phyloP scores from a whole-genome alignment of 768 basidiomycete species.

The Coprinopsis marcescibilis region DNA sequence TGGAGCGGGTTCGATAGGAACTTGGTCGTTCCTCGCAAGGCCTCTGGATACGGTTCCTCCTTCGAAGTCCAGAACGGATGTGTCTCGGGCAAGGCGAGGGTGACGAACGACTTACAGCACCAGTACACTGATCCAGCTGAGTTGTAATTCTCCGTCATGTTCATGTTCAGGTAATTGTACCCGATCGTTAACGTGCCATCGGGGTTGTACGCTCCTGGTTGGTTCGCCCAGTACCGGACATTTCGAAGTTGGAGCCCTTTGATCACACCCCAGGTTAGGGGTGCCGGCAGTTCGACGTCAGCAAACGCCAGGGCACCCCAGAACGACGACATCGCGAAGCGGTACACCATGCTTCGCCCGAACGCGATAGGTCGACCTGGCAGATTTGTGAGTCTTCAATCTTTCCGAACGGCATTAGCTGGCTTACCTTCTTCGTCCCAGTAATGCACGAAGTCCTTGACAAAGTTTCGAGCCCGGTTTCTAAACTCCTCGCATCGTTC shows the following conservation, averaged over 20 bases:
- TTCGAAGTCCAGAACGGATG: constrained; percentile 69
- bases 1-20: constrained; percentile 59
- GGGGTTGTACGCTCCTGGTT: constrained; percentile 52
- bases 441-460: constrained; percentile 67
- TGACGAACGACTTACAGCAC: constrained; percentile 74
- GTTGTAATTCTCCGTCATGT: constrained; percentile 78
- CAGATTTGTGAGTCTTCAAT: no score
- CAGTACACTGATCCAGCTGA: constrained; percentile 75
- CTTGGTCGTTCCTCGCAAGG: constrained; percentile 41
- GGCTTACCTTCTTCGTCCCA: constrained; percentile 63
- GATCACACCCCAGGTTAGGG: constrained; percentile 68
- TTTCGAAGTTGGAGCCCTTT: constrained; percentile 72
- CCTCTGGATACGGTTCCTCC: constrained; percentile 60
- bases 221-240: constrained; percentile 64
- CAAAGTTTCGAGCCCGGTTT: constrained; percentile 56
- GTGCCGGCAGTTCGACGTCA: constrained; percentile 60
- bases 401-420: no score
- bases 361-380: constrained; percentile 70
- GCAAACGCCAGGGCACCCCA: constrained; percentile 74
- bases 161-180: constrained; percentile 64
- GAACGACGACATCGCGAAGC: constrained; percentile 79
- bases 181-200: constrained; percentile 73
- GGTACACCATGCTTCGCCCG: constrained; percentile 70
- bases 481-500: constrained; percentile 60
- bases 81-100: constrained; percentile 54